Conservation (phyloP, 2,329 filamentous ascomycete species). For the Phaeosphaeriaceae sp. region DNA sequence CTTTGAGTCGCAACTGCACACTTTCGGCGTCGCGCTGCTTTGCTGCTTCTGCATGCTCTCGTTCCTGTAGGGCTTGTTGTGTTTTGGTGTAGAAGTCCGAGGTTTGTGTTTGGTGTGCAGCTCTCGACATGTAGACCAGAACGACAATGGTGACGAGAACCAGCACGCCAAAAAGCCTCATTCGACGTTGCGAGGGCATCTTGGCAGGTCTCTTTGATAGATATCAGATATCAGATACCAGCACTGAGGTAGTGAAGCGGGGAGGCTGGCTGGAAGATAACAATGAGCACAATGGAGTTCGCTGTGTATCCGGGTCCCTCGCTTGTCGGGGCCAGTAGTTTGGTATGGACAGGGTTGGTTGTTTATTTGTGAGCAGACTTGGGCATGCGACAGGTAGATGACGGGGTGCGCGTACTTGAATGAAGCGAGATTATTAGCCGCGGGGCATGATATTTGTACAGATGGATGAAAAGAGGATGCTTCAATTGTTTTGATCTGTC, state of each 20-base stretch:
- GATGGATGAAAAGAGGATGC: not conserved
- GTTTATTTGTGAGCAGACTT: not conserved
- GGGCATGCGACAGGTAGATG: not conserved
- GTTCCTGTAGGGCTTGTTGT: constrained; percentile 57
- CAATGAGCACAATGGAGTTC: too few species aligned
- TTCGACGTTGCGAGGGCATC: constrained; percentile 61
- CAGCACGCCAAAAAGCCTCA: constrained; percentile 70
- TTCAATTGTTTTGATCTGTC: not conserved
- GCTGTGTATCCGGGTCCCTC: not conserved
- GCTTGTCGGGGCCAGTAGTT: not conserved
- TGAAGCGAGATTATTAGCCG: not conserved
- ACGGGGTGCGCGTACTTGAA: not conserved
- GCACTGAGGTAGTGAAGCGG: not conserved
- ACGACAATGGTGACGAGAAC: constrained; percentile 69
- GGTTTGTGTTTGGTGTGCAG: constrained; percentile 59
- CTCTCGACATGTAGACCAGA: constrained; percentile 75
- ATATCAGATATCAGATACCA: not conserved
- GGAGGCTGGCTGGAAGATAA: too few species aligned
- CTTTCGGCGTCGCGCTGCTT: constrained; percentile 61
- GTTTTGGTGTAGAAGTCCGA: constrained; percentile 65
- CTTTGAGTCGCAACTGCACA: constrained; percentile 66
- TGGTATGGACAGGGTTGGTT: constrained; percentile 1
- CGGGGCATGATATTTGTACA: not conserved
- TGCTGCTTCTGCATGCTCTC: constrained; percentile 46
- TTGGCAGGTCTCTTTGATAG: constrained; percentile 4